Evolutionary conservation across 192 early-diverging fungal genomes (phyloP).

Genomic region (Spinellus fusiger): DNA sequence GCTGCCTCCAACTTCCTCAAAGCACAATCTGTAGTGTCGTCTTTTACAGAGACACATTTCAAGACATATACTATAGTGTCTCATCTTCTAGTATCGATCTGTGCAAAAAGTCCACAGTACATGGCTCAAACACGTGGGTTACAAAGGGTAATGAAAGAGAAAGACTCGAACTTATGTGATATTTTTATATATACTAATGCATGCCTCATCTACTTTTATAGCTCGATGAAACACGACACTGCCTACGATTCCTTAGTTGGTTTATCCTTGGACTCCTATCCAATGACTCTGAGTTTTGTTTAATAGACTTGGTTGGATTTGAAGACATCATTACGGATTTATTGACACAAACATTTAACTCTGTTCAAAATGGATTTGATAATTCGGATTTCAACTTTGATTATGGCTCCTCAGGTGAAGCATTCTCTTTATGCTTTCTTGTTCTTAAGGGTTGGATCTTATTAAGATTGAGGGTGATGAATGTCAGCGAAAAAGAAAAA

Average conservation of each 20-base stretch:
- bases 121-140: neutral
- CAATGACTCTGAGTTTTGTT: conserved; percentile 10
- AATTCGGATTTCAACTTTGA: conserved; percentile 29
- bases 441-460: conserved; percentile 39
- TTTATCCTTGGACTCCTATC: conserved; percentile 29
- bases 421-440: conserved; percentile 29
- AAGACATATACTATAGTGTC: conserved; percentile 26
- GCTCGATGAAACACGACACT: conserved; percentile 31
- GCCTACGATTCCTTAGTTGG: conserved; percentile 38
- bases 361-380: conserved; percentile 25
- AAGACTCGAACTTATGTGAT: too few species aligned
- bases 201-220: conserved; percentile 9
- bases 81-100: conserved; percentile 33
- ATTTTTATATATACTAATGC: neutral
- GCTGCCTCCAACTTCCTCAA: conserved; percentile 28
- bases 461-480: conserved; percentile 6
- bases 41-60: conserved; percentile 38
- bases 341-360: conserved; percentile 25
- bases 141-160: conserved; percentile 29
- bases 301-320: conserved; percentile 22
- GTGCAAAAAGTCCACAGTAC: conserved; percentile 13
- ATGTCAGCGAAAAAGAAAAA: neutral
- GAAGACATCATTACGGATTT: conserved; percentile 33
- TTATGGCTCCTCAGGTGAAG: conserved; percentile 33
- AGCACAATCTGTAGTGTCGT: conserved; percentile 12